Percentiles rank a stretch among this genome's conserved stretches.
phyloP scores from a whole-genome alignment of 768 basidiomycete species.

The Rhizopogon vulgaris region DNA sequence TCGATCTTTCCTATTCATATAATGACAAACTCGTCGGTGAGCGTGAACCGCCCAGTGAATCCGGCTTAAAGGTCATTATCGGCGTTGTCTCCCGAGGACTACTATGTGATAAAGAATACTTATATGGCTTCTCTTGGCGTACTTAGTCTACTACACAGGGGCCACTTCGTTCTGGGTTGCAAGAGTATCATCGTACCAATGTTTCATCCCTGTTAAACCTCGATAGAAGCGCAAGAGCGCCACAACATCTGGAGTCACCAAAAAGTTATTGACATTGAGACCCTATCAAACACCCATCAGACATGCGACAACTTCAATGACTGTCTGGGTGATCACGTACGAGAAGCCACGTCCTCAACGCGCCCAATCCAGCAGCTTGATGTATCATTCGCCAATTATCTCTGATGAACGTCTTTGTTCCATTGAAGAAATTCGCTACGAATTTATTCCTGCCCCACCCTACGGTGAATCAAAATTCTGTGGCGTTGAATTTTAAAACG shows the following conservation, averaged over 20 bases:
- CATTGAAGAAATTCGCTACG: conserved; percentile 47
- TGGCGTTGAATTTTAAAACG: conserved; percentile 3
- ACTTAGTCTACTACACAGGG: not conserved
- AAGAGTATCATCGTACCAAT: conserved; percentile 27
- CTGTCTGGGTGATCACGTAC: conserved; percentile 28
- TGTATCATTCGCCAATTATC: conserved; percentile 65
- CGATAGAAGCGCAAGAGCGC: conserved; percentile 51
- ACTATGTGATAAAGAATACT: too few relatives aligned
- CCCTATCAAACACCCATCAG: conserved; percentile 31
- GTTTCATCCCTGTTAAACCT: conserved; percentile 39
- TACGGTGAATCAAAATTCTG: not conserved
- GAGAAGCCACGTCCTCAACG: conserved; percentile 55
- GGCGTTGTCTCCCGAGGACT: too few relatives aligned
- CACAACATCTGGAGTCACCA: conserved; percentile 45
- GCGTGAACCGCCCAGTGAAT: too few relatives aligned
- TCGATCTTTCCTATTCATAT: too few relatives aligned
- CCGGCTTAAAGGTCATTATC: too few relatives aligned
- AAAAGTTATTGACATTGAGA: conserved; percentile 47
- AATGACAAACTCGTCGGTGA: too few relatives aligned
- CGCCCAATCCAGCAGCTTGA: conserved; percentile 60
- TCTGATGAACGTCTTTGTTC: conserved; percentile 48
- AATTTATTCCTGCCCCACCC: conserved; percentile 40
- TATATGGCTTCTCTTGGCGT: not conserved
- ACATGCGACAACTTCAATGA: not conserved
- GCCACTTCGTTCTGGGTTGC: not conserved